Evolutionary conservation across 2,329 filamentous ascomycete species (phyloP).

Genomic region (Knoxdaviesia capensis): DNA sequence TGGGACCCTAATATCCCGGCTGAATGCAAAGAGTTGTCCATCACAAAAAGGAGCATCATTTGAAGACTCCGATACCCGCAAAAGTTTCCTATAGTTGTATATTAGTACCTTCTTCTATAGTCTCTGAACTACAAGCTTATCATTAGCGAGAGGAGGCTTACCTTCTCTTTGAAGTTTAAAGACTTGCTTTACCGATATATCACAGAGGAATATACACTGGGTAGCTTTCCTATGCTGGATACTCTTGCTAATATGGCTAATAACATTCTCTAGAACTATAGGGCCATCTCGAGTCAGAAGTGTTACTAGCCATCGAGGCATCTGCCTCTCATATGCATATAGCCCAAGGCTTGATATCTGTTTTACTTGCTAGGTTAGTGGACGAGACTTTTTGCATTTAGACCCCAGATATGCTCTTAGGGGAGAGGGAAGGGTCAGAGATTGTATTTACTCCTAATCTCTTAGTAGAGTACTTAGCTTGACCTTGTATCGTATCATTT

Average conservation of each 20-base stretch:
- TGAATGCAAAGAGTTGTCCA: slow-evolving; percentile 34
- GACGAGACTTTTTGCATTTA: too few species aligned
- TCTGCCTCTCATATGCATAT: slow-evolving; percentile 29
- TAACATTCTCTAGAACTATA: background rate
- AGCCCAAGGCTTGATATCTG: slow-evolving; percentile 46
- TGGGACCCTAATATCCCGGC: slow-evolving; percentile 35
- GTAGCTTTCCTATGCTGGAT: slow-evolving; percentile 20
- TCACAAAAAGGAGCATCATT: slow-evolving; percentile 67
- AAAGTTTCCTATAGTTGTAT: slow-evolving; percentile 44
- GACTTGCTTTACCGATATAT: slow-evolving; percentile 55
- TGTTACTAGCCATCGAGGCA: background rate
- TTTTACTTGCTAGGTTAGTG: background rate
- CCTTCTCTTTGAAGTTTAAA: slow-evolving; percentile 64
- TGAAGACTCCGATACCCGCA: slow-evolving; percentile 94
- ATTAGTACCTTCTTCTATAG: background rate
- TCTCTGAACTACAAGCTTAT: too few species aligned
- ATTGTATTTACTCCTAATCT: too few species aligned
- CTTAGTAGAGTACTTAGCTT: too few species aligned
- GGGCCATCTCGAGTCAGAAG: background rate
- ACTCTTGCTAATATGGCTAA: background rate
- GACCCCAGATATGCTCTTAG: too few species aligned
- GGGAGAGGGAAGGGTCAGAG: too few species aligned
- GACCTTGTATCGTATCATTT: too few species aligned
- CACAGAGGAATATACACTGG: slow-evolving; percentile 59
- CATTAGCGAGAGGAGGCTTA: slow-evolving; percentile 6